phyloP scores from a whole-genome alignment of 1,139 yeast species.

The Zygoascus sp. region DNA sequence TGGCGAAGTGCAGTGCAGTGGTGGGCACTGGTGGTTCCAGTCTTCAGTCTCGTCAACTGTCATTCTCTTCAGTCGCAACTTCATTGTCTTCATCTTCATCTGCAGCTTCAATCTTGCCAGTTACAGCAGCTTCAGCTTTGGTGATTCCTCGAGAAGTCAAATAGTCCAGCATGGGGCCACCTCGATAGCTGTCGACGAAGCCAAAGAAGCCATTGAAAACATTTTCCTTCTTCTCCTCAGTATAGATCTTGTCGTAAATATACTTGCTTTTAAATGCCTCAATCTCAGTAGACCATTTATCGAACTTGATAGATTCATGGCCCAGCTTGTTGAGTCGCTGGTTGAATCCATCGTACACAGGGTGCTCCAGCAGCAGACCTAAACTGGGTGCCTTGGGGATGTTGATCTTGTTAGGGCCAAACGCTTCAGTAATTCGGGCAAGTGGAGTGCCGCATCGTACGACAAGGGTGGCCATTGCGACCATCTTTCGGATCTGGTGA shows the following conservation, averaged over 20 bases:
- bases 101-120: conserved; percentile 21
- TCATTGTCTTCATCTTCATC: conserved; percentile 32
- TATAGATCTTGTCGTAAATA: conserved; percentile 88
- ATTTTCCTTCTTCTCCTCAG: conserved; percentile 82
- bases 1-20: too few relatives aligned
- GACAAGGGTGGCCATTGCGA: conserved; percentile 86
- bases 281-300: conserved; percentile 64
- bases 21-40: too few relatives aligned
- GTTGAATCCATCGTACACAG: conserved; percentile 86
- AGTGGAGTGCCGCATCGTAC: conserved; percentile 83
- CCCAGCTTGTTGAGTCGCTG: conserved; percentile 67
- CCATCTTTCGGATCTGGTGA: conserved; percentile 97
- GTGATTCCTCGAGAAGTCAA: conserved; percentile 60
- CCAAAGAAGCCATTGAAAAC: conserved; percentile 86
- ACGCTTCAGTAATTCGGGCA: conserved; percentile 72
- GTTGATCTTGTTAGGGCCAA: conserved; percentile 67
- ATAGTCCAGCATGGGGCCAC: conserved; percentile 64
- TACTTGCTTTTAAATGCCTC: conserved; percentile 80
- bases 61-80: conserved; percentile 27
- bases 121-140: conserved; percentile 21
- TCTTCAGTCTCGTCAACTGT: neutral
- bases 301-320: conserved; percentile 70
- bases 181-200: conserved; percentile 73
- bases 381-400: conserved; percentile 98
- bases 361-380: conserved; percentile 84